Percentiles rank a stretch among this genome's conserved stretches.
These are phyloP conservation scores for Thalassiosira sp. DNA, from an alignment of 352 stramenopile species.

Conservation along the genomic window DNA sequence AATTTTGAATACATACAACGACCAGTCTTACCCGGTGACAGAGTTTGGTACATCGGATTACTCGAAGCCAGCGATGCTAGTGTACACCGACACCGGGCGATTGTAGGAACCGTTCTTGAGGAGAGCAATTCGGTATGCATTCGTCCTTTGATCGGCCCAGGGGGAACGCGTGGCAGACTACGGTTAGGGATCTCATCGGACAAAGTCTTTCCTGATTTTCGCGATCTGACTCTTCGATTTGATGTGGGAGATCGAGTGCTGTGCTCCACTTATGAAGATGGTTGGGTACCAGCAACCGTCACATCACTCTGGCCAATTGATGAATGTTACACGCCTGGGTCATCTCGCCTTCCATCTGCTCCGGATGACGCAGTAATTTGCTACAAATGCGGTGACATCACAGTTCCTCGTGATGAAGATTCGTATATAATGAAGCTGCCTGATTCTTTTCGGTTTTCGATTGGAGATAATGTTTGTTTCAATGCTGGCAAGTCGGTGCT, in stretches of 20 bases:
- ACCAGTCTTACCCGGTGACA: constrained; percentile 14
- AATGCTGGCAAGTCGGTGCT: neutral
- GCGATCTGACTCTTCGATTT: constrained; percentile 24
- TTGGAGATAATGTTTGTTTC: constrained; percentile 21
- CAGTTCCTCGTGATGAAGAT: constrained; percentile 9
- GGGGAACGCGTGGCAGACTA: neutral
- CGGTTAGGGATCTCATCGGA: neutral
- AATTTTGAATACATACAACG: neutral
- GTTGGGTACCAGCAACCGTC: neutral
- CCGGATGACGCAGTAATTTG: neutral
- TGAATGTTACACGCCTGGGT: no score
- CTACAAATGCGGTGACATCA: neutral
- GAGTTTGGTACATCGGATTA: constrained; percentile 18
- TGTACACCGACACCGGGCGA: constrained; percentile 16
- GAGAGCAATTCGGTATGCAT: constrained; percentile 1
- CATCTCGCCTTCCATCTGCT: neutral
- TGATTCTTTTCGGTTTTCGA: constrained; percentile 15
- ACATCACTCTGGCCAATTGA: neutral
- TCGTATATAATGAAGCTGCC: constrained; percentile 13
- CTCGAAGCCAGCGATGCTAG: neutral
- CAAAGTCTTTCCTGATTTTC: constrained; percentile 27
- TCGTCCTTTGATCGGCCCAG: constrained; percentile 9
- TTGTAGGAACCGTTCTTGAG: constrained; percentile 4
- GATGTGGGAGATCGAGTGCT: constrained; percentile 19
- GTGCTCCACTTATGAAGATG: neutral